Evolutionary conservation across 164 flowering plant species (phyloP).

Genomic region (Berberis vulgaris): DNA sequence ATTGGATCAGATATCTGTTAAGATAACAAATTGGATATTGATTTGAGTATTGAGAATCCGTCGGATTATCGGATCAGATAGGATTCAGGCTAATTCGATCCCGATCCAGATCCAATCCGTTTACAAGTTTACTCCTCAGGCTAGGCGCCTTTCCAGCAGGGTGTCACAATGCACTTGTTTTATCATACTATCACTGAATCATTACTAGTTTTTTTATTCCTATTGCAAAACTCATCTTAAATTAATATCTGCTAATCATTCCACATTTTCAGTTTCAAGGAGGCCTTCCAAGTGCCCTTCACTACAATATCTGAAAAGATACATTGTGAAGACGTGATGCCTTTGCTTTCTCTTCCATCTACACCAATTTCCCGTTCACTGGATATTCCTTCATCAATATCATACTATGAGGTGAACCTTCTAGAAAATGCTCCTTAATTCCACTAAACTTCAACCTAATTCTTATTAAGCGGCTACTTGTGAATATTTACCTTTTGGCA

Average conservation of each 20-base stretch:
- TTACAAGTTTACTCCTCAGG: too few species aligned
- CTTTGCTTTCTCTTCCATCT: conserved; percentile 54
- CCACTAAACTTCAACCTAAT: too few species aligned
- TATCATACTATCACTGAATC: neutral
- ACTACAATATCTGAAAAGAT: conserved; percentile 63
- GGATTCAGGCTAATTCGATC: too few species aligned
- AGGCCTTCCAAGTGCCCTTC: conserved; percentile 76
- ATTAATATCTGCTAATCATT: conserved; percentile 7
- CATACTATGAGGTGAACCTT: conserved; percentile 64
- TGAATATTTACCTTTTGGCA: too few species aligned
- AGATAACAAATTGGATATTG: too few species aligned
- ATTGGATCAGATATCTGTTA: too few species aligned
- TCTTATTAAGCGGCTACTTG: too few species aligned
- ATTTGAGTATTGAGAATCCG: too few species aligned
- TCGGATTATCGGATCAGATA: too few species aligned
- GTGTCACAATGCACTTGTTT: neutral
- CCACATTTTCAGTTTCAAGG: conserved; percentile 61
- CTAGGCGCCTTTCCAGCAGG: neutral
- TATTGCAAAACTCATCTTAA: neutral
- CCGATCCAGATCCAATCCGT: too few species aligned
- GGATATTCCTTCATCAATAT: conserved; percentile 50
- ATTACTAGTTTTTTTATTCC: neutral
- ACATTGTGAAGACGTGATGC: conserved; percentile 49
- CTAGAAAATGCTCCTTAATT: neutral
- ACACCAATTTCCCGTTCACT: conserved; percentile 21